Evolutionary conservation across 345 rosid genomes (phyloP).

Genomic region (Cardamine chenopodiifolia): DNA sequence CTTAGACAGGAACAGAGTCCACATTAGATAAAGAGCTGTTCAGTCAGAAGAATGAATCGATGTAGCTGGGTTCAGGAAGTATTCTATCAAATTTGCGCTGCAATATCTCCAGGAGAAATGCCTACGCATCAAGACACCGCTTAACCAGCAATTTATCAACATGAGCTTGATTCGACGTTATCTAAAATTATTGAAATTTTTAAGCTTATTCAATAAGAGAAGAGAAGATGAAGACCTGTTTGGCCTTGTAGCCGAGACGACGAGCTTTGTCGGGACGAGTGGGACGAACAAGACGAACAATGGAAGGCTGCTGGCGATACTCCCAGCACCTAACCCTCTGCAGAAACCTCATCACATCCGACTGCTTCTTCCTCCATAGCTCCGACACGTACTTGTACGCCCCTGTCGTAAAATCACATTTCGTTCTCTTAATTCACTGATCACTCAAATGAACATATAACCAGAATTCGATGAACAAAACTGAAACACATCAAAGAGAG

Average conservation of each 20-base stretch:
- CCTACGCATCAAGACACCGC: conserved; percentile 42
- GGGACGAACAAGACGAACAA: conserved; percentile 86
- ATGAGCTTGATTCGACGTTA: not conserved
- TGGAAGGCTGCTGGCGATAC: conserved; percentile 95
- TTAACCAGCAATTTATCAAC: conserved; percentile 26
- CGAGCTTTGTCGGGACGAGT: conserved; percentile 99
- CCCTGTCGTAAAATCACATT: conserved; percentile 46
- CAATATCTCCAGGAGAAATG: conserved; percentile 9
- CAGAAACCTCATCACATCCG: conserved; percentile 97
- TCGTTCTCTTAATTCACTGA: not conserved
- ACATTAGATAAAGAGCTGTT: conserved; percentile 32
- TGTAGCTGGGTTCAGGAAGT: conserved; percentile 45
- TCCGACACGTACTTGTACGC: conserved; percentile 97
- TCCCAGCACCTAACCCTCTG: conserved; percentile 99
- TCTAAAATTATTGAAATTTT: not conserved
- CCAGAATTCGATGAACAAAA: not conserved
- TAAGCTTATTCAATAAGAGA: not conserved
- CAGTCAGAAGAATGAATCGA: conserved; percentile 36
- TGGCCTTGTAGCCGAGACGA: conserved; percentile 95
- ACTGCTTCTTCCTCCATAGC: conserved; percentile 99
- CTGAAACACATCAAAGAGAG: not conserved
- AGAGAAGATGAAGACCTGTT: conserved; percentile 63
- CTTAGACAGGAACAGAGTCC: conserved; percentile 43
- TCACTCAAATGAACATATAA: not conserved
- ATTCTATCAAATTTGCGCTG: conserved; percentile 25